A percentile compares a stretch with the other conserved stretches of the same genome.
Evolutionary conservation across 2,329 filamentous ascomycete genomes (phyloP).

Genomic region (Hortaea werneckii): DNA sequence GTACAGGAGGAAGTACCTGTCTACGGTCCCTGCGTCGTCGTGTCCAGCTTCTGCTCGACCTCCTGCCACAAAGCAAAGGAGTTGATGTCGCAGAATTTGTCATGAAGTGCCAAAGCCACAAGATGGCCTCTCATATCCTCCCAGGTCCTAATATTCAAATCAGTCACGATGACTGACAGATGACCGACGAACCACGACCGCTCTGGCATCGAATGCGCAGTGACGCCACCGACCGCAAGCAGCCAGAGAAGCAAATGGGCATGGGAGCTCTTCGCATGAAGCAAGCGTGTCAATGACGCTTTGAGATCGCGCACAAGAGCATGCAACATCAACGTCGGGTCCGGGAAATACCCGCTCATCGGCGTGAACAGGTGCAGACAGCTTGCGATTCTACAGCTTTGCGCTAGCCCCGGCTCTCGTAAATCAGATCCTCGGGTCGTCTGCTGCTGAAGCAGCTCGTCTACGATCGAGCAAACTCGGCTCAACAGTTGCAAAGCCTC

Average conservation of each 20-base stretch:
- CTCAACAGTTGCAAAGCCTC: conserved; percentile 2
- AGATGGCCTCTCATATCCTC: conserved; percentile 5
- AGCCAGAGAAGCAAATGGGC: conserved; percentile 7
- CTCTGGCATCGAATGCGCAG: conserved; percentile 8
- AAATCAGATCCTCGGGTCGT: background rate
- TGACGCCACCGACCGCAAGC: conserved; percentile 7
- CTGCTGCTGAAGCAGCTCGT: conserved; percentile 3
- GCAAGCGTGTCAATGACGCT: conserved; percentile 3
- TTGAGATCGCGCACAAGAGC: conserved; percentile 6
- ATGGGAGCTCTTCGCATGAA: background rate
- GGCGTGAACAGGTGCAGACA: conserved; percentile 6
- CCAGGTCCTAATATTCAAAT: conserved; percentile 5
- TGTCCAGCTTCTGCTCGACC: background rate
- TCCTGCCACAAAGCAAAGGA: conserved; percentile 6
- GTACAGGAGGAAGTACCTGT: too few species aligned
- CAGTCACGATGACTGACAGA: conserved; percentile 5
- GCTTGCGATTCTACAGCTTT: conserved; percentile 4
- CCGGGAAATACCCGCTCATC: conserved; percentile 5
- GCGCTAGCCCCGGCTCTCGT: conserved; percentile 1
- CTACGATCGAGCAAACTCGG: conserved; percentile 2
- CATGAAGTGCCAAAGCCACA: conserved; percentile 4
- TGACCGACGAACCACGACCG: conserved; percentile 8
- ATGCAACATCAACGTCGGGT: conserved; percentile 6
- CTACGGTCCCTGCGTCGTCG: too few species aligned
- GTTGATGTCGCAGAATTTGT: conserved; percentile 8